phyloP scores from a whole-genome alignment of 768 basidiomycete species.

The Mycena haematopus region DNA sequence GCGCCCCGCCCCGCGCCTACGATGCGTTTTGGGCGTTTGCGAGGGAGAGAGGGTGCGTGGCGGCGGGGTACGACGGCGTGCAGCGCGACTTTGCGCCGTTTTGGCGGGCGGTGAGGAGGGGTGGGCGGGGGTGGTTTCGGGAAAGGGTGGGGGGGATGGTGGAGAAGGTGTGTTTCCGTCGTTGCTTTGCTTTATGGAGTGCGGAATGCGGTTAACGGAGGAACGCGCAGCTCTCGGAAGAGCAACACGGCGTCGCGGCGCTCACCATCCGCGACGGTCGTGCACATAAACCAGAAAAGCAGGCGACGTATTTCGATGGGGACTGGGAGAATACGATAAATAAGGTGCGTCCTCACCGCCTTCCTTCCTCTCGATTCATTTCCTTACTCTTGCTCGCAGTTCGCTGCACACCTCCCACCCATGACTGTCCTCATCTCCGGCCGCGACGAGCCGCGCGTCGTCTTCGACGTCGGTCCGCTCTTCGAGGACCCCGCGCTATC shows the following conservation, averaged over 20 bases:
- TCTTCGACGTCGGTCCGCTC: conserved; percentile 20
- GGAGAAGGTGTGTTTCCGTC: not conserved
- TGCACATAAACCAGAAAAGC: no score
- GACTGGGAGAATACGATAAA: no score
- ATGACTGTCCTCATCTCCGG: conserved; percentile 28
- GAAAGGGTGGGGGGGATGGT: not conserved
- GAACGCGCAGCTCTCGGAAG: not conserved
- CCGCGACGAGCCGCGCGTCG: conserved; percentile 31
- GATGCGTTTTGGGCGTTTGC: not conserved
- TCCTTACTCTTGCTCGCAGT: not conserved
- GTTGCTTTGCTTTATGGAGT: no score
- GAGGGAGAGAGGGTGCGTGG: not conserved
- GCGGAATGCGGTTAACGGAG: no score
- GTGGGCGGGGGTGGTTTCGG: not conserved
- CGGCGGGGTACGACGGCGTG: not conserved
- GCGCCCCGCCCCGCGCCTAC: not conserved
- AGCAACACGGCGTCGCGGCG: no score
- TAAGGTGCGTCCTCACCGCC: no score
- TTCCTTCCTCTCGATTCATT: no score
- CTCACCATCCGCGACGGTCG: no score
- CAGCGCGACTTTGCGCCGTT: not conserved
- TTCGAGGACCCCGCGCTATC: not conserved
- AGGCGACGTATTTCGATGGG: no score
- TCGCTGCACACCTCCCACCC: conserved; percentile 9
- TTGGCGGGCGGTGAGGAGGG: not conserved